Evolutionary conservation across 495 filamentous ascomycete species (phyloP).

Genomic region (Polyplosphaeria fusca): DNA sequence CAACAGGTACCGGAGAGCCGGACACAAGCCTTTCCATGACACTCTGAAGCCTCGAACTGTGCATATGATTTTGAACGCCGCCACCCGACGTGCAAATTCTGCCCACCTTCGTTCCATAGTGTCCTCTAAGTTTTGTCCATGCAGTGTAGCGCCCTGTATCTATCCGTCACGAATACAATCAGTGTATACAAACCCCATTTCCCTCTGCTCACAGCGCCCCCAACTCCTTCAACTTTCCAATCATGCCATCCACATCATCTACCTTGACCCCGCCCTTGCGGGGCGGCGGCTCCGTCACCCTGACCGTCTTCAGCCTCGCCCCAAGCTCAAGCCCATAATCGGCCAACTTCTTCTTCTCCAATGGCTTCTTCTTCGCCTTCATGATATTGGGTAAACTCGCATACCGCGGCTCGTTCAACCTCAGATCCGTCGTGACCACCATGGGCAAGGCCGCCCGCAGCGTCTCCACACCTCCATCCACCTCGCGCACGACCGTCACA

Average conservation of each 20-base stretch:
- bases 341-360: constrained; percentile 82
- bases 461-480: constrained; percentile 94
- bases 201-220: constrained; percentile 67
- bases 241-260: constrained; percentile 89
- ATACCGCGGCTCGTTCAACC: constrained; percentile 93
- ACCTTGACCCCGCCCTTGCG: constrained; percentile 95
- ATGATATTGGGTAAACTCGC: constrained; percentile 97
- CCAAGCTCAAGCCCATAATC: constrained; percentile 71
- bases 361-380: constrained; percentile 99
- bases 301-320: constrained; percentile 78
- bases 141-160: no score
- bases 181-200: background rate
- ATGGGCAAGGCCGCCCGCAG: constrained; percentile 77
- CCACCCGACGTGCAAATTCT: no score
- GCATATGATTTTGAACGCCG: no score
- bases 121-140: no score
- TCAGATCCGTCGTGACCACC: constrained; percentile 90
- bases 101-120: no score
- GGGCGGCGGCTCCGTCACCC: constrained; percentile 77
- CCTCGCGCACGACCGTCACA: constrained; percentile 79
- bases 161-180: constrained; percentile 3
- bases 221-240: constrained; percentile 89
- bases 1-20: no score
- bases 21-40: no score
- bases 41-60: no score